Conservation (phyloP, 768 basidiomycete species). For the Leccinum incarnatum region DNA sequence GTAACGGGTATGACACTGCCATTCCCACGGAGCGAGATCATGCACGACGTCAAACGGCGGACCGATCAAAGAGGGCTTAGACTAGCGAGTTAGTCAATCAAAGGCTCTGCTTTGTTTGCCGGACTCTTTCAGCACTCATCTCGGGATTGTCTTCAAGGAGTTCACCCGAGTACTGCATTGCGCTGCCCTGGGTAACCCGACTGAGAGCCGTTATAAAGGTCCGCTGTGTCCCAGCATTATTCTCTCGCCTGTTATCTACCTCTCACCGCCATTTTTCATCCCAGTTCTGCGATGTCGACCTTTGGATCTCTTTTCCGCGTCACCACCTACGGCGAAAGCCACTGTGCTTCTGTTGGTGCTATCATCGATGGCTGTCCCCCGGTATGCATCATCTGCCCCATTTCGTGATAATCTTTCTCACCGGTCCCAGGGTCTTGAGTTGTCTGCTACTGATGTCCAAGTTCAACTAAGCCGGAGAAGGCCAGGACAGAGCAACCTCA, state of each 20-base stretch:
- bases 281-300: slow-evolving; percentile 70
- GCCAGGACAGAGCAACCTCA: slow-evolving; percentile 95
- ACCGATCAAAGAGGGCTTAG: not conserved
- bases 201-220: slow-evolving; percentile 19
- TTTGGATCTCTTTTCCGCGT: slow-evolving; percentile 91
- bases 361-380: slow-evolving; percentile 98
- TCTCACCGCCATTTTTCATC: slow-evolving; percentile 12
- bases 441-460: slow-evolving; percentile 84
- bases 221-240: slow-evolving; percentile 5
- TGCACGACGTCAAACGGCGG: not conserved
- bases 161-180: slow-evolving; percentile 26
- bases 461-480: slow-evolving; percentile 85
- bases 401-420: slow-evolving; percentile 12
- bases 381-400: slow-evolving; percentile 44
- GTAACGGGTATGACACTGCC: not conserved
- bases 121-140: not conserved
- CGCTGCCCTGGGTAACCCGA: slow-evolving; percentile 9
- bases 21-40: slow-evolving; percentile 23
- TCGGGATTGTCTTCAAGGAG: slow-evolving; percentile 10
- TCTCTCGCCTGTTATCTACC: slow-evolving; percentile 3
- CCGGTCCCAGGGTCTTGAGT: slow-evolving; percentile 66
- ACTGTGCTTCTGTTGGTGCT: slow-evolving; percentile 94
- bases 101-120: not conserved
- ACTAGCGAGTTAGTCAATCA: not conserved
- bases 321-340: slow-evolving; percentile 97